Evolutionary conservation across 768 basidiomycete genomes (phyloP), one percentile per base, ranked within the genome.

Genomic region (Botryobasidium botryosum): DNA sequence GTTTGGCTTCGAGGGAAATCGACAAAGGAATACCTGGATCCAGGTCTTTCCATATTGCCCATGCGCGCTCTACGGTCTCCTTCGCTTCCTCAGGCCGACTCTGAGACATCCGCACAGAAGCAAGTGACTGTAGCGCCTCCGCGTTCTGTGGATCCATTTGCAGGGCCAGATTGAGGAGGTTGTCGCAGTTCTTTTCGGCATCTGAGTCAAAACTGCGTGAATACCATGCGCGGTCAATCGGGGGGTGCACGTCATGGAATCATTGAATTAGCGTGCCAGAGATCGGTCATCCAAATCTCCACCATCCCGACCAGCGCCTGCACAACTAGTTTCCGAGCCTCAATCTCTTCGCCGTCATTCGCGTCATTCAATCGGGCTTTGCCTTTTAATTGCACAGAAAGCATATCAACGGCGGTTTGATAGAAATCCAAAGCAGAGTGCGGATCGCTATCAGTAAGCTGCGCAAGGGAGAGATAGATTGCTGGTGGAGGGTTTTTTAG

Each of bases 251-350:
- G n/a, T 27, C 23, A 17, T 12, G 26, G 4, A 38, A 25, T n/a
- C 13, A 36, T 43, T 18, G 31, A 26, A 57, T n/a, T n/a, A n/a
- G n/a, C 74, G 41, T 54, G 80, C 88, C 88, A 91, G 40, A 92
- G 66, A 67, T 91, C 86, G 52, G 90, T 83, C 87, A 94, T 92
- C 88, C 88, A 94, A 13, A 91, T 82, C 57, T 92, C 90, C 21
- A 91, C 79, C 70, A 90, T 88, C 6, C 80, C 81, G 25, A 88
- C 69, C 18, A 90, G 68, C 6, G 84, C 85, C 32, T 79, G 68
- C 8, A 88, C 77, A 1, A 40, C 47, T 21, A 12, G 42, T 29
- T 43, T 41, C 21, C 24, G 45, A 79, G 75, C 55, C 75, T 83
- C 26, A 61, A 69, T 55, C 67, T 76, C 58, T 52, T 83, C 78